Evolutionary conservation across 1,284 basidiomycete genomes (phyloP).

Genomic region (Melampsora americana): DNA sequence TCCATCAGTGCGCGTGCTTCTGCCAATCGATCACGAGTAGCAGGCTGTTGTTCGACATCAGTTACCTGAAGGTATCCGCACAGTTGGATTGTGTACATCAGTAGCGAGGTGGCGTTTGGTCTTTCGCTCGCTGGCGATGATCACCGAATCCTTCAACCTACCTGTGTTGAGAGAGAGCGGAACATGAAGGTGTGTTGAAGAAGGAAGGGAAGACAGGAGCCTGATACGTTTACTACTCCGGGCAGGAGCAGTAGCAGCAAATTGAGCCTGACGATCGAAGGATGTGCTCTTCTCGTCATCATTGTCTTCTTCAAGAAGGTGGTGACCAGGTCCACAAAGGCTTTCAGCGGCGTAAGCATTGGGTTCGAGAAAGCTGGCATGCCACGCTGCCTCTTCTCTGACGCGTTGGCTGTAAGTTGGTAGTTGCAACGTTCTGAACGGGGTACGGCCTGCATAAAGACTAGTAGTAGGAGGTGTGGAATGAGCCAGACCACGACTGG

Average conservation of each 20-base stretch:
- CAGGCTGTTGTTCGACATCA: neutral
- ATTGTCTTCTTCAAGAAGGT: neutral
- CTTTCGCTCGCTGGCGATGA: constrained; percentile 27
- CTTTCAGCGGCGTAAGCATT: constrained; percentile 35
- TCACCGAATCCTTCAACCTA: constrained; percentile 25
- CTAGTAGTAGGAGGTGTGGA: constrained; percentile 36
- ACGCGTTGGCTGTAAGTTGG: constrained; percentile 22
- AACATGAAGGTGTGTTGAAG: neutral
- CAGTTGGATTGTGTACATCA: constrained; percentile 18
- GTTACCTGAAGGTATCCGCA: neutral
- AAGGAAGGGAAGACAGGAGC: constrained; percentile 10
- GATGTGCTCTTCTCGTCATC: constrained; percentile 4
- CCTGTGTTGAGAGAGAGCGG: too few species aligned
- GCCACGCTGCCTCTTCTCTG: constrained; percentile 39
- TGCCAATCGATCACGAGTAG: constrained; percentile 42
- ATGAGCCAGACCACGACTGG: constrained; percentile 39
- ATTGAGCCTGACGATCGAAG: neutral
- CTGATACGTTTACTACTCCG: constrained; percentile 44
- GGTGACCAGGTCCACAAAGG: neutral
- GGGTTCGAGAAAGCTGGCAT: constrained; percentile 38
- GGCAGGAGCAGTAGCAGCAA: constrained; percentile 15
- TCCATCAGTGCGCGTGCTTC: constrained; percentile 48
- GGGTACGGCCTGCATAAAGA: constrained; percentile 39
- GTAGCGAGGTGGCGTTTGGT: constrained; percentile 9
- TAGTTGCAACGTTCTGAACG: constrained; percentile 22